Base-by-base conservation (phyloP, 345 rosid genomes). In the Gossypium ekmanianum region DNA sequence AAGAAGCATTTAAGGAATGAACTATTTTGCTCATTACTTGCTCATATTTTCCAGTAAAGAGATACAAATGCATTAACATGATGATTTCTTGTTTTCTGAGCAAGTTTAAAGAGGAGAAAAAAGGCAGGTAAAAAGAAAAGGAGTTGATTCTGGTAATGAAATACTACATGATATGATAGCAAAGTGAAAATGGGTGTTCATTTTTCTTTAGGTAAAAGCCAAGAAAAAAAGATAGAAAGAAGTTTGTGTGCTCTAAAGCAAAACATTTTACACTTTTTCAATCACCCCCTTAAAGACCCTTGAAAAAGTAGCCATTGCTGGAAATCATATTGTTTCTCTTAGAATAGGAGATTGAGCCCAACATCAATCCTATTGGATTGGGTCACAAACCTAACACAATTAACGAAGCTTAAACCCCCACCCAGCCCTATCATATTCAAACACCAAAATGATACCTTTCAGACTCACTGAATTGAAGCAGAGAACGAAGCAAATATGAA, bases 401-500 rank as follows among this genome's bases (percentile, higher is more conserved):
- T 26, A 9, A 18, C 20, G 20, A 41, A 44, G 18, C 29, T 24
- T 22, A 66, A 65, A 58, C 63, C 64, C 41, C 11, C 7, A 3
- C 54, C 54, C 22, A 66, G 20, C 56, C 13, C 8, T 13, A 0
- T 4, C 27, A 20, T 4, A 11, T 59, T 24, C 11, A 58, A 24
- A 10, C 63, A 24, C 9, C 11, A 3, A 56, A 9, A 9, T 9
- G 10, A 20, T 9, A 56, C 11, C 24, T 56, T 56, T 11, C 12
- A 10, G 26, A 20, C 43, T 8, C 59, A 41, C 10, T 65, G 70
- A 55, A 43, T n/a, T 13, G 11, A 29, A 14, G n/a, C 20, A 94
- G 68, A 39, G 2, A 55, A 13, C 18, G 2, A 55, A 57, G 52
- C 41, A 58, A 76, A 61, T 69, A 89, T 94, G 98, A 94, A 92